Evolutionary conservation across 208 protist species (phyloP).

Genomic region (Acanthamoeba polyphaga): DNA sequence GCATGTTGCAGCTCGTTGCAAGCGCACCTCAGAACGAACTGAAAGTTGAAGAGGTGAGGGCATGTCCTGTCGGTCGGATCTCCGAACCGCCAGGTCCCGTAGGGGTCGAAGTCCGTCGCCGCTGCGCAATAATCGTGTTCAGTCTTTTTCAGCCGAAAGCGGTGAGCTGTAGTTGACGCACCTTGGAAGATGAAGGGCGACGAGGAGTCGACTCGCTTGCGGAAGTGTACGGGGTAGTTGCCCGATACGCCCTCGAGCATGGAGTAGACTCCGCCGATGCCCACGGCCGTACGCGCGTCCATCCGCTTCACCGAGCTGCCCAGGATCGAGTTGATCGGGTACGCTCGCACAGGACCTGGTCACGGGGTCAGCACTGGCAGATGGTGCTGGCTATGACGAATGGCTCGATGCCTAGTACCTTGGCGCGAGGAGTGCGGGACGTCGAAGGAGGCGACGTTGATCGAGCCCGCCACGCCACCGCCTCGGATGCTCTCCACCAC

Average conservation of each 20-base stretch:
- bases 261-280: neutral
- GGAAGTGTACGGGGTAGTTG: conserved; percentile 31
- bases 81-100: neutral
- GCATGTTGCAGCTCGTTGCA: neutral
- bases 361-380: too few species aligned
- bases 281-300: neutral
- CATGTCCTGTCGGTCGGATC: neutral
- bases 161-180: neutral
- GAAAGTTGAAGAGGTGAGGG: neutral
- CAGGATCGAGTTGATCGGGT: neutral
- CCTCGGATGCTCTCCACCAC: neutral
- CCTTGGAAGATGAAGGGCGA: conserved; percentile 2
- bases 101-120: neutral
- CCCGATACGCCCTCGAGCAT: conserved; percentile 4
- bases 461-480: neutral
- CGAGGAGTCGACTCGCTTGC: neutral
- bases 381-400: too few species aligned
- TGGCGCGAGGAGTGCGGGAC: neutral
- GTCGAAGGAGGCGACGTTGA: neutral
- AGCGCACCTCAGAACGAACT: neutral
- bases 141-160: neutral
- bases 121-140: neutral
- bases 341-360: neutral
- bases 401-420: neutral
- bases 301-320: neutral